Evolutionary conservation across 176 grass and related monocot genomes (phyloP).

Genomic region (Rhynchospora tenuis): DNA sequence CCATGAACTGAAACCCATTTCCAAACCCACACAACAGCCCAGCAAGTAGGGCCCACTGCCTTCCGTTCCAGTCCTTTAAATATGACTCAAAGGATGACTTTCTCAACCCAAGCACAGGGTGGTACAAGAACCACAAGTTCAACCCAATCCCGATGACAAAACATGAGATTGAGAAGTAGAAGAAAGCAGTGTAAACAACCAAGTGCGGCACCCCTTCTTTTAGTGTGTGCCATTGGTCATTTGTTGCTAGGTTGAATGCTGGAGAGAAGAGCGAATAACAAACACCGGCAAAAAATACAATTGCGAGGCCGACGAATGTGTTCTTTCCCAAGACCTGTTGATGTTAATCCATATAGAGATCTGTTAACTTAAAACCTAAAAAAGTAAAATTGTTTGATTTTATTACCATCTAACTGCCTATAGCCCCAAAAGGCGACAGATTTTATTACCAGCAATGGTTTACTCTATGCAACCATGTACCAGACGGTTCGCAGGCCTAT

Average conservation of each 20-base stretch:
- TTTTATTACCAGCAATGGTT: too few relatives aligned
- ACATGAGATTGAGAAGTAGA: constrained; percentile 95
- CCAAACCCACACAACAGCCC: constrained; percentile 82
- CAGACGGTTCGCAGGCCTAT: too few relatives aligned
- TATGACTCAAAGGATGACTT: constrained; percentile 75
- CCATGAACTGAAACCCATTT: constrained; percentile 98
- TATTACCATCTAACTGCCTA: too few relatives aligned
- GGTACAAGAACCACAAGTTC: constrained; percentile 84
- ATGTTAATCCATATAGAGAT: too few relatives aligned
- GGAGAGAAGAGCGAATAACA: constrained; percentile 97
- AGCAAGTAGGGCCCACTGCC: constrained; percentile 84
- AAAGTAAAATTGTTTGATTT: too few relatives aligned
- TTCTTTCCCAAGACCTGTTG: constrained; percentile 11
- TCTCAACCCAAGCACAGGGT: constrained; percentile 59
- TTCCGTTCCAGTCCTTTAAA: constrained; percentile 79
- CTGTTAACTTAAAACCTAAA: too few relatives aligned
- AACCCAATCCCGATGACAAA: constrained; percentile 62
- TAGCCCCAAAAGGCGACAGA: too few relatives aligned
- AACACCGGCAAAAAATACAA: constrained; percentile 78
- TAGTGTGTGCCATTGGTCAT: constrained; percentile 84
- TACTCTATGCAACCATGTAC: too few relatives aligned
- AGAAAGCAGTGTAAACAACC: constrained; percentile 94
- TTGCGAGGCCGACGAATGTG: constrained; percentile 59
- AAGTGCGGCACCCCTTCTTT: constrained; percentile 65
- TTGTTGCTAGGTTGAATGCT: constrained; percentile 88